Percentiles rank a stretch among this genome's conserved stretches.
phyloP scores from a whole-genome alignment of 768 basidiomycete genomes.

The Xerocomellus chrysenteron region DNA sequence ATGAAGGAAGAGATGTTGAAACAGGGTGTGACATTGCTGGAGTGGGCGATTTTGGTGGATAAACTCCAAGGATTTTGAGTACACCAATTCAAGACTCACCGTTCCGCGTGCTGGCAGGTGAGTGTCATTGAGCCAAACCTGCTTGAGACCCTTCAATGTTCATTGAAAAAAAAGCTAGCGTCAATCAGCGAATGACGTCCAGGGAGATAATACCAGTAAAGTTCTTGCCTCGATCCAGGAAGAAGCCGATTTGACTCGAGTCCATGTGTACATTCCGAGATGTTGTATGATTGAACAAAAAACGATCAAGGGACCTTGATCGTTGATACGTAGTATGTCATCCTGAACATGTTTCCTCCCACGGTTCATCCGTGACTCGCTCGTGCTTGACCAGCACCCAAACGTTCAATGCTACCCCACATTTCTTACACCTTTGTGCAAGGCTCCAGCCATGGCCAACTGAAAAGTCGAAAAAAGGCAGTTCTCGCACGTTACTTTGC shows the following conservation, averaged over 20 bases:
- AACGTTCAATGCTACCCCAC: neutral
- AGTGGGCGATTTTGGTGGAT: slow-evolving; percentile 79
- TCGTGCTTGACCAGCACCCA: neutral
- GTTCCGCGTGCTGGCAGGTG: neutral
- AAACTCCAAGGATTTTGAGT: slow-evolving; percentile 44
- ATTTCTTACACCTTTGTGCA: neutral
- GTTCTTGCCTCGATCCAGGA: neutral
- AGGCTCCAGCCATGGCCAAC: no score
- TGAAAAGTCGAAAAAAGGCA: no score
- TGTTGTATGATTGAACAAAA: neutral
- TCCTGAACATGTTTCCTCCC: neutral
- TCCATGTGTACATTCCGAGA: neutral
- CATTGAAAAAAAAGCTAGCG: neutral
- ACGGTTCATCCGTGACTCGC: neutral
- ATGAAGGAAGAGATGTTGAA: slow-evolving; percentile 68
- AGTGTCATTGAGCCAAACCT: neutral
- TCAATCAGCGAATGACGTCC: neutral
- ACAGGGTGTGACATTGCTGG: slow-evolving; percentile 67
- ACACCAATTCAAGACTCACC: neutral
- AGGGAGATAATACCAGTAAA: neutral
- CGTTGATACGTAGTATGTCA: neutral
- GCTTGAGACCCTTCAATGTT: neutral
- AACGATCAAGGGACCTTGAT: neutral
- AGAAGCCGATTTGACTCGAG: neutral
- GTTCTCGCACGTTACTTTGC: no score